Base-by-base conservation (phyloP, 2,329 filamentous ascomycete genomes). In the Alternaria triticina region DNA sequence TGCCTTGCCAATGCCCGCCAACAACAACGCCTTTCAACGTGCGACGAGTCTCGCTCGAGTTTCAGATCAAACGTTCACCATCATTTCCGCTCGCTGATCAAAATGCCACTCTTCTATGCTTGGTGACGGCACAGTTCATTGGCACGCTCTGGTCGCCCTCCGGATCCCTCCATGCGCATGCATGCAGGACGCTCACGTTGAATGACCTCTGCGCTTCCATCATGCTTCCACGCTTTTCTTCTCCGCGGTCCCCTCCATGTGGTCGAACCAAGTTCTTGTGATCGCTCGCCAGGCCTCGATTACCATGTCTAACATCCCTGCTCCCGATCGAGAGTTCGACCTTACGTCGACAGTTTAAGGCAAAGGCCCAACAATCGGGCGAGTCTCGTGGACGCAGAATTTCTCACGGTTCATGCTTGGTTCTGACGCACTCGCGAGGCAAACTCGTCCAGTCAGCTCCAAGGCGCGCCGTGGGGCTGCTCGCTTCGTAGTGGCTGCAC, bases 391-490 rank as follows among this genome's bases (percentile, higher is more conserved):
- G 27, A 59, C 55, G 45, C n/a, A 13, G 54, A 50, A 46, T 57
- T 60, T 63, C 47, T 43, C 30, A 27, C 33, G 33, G 12, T 60
- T 57, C 54, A 65, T 60, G 47, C 60, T 57, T n/a, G 23, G 27
- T 58, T 28, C 54, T 22, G 44, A 23, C 46, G 20, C 33, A 30
- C 30, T 50, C 40, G 59, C 30, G 44, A 40, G 52, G 20, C 52
- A 20, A 46, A 43, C 23, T 54, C 30, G 20, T 28, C 56, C 52
- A 57, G 63, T 63, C 25, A 57, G 52, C 51, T 44, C 12, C 9
- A 33, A 30, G 47, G 47, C 50, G 12, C 46, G 30, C n/a, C 55
- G 40, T 55, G 44, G 56, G 60, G 20, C 44, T 44, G n/a, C 50
- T 58, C 49, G 50, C 27, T 45, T 55, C 20, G 36, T 49, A 57